phyloP scores from a whole-genome alignment of 768 basidiomycete species.

The Crucibulum laeve region DNA sequence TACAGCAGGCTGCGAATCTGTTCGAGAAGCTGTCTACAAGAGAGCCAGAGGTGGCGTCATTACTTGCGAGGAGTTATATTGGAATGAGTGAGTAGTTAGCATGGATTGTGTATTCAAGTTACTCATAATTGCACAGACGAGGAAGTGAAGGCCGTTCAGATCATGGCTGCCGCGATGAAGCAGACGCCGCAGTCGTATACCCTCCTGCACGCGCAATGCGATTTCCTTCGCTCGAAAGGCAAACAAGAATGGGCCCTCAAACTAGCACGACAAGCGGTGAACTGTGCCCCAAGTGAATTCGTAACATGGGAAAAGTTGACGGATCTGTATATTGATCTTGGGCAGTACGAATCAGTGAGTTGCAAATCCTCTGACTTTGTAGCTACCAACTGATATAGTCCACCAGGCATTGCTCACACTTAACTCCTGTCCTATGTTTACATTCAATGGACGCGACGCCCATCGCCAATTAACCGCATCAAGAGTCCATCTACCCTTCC shows the following conservation, averaged over 20 bases:
- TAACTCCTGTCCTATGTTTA: constrained; percentile 99
- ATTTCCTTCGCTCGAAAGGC: constrained; percentile 86
- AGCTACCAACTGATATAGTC: not conserved
- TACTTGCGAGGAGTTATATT: constrained; percentile 87
- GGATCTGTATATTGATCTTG: constrained; percentile 88
- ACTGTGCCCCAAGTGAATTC: constrained; percentile 97
- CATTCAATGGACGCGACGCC: constrained; percentile 92
- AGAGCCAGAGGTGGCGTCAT: constrained; percentile 85
- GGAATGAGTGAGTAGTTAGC: constrained; percentile 82
- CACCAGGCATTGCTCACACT: constrained; percentile 77
- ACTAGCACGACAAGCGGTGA: constrained; percentile 91
- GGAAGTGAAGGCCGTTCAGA: constrained; percentile 96
- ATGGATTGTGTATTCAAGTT: not conserved
- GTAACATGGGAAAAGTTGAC: constrained; percentile 99
- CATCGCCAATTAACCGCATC: constrained; percentile 81
- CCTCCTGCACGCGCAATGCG: constrained; percentile 90
- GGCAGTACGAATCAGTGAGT: constrained; percentile 72
- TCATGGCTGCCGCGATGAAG: constrained; percentile 80
- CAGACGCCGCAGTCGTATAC: constrained; percentile 91
- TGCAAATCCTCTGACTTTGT: constrained; percentile 10
- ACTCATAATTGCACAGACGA: constrained; percentile 57
- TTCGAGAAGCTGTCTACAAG: constrained; percentile 86
- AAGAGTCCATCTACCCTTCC: constrained; percentile 82
- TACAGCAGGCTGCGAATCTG: constrained; percentile 83
- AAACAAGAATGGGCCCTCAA: constrained; percentile 86